Conservation (phyloP, 768 basidiomycete species). For the Russula abietina region DNA sequence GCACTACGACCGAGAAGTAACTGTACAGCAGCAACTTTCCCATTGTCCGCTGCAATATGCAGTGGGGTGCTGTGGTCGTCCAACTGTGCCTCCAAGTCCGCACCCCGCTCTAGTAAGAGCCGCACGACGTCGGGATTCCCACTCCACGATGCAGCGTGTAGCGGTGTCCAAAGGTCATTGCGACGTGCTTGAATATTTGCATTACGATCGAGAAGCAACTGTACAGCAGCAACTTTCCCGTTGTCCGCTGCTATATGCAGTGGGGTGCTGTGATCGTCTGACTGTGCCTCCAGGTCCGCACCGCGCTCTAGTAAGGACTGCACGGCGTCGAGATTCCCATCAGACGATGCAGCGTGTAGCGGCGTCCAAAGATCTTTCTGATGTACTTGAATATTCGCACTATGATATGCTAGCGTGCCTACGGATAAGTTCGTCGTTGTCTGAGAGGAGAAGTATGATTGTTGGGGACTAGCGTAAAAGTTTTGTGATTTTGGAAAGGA, state of each 20-base stretch:
- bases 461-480: too few relatives aligned
- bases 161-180: too few relatives aligned
- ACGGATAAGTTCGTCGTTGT: too few relatives aligned
- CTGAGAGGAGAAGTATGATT: too few relatives aligned
- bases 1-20: background rate
- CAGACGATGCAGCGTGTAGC: background rate
- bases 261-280: background rate
- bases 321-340: background rate
- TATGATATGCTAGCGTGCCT: too few relatives aligned
- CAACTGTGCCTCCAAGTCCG: background rate
- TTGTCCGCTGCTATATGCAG: background rate
- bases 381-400: too few relatives aligned
- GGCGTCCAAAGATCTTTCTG: background rate
- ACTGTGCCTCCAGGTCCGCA: background rate
- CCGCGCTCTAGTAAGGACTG: background rate
- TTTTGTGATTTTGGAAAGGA: too few relatives aligned
- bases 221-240: background rate
- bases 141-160: background rate
- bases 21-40: background rate
- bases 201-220: background rate
- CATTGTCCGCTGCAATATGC: background rate
- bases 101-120: background rate
- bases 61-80: background rate
- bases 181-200: background rate
- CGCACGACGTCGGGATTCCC: background rate